These are phyloP conservation scores for Nyssa sinensis DNA, from an alignment of 148 eudicot genomes.

Conservation along the genomic window DNA sequence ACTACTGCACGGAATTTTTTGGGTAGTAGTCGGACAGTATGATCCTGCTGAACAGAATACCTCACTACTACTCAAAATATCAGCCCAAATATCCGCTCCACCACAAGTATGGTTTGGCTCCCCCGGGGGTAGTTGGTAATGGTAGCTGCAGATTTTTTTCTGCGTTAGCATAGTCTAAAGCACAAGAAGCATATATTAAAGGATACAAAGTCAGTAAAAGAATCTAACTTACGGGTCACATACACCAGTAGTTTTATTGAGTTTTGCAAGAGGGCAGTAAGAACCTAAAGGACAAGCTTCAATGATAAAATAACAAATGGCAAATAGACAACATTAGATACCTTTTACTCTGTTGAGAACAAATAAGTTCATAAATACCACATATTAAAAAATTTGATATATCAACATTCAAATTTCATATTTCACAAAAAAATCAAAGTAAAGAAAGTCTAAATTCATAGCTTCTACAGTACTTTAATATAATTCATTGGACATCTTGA, in stretches of 20 bases:
- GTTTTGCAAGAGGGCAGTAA: slow-evolving; percentile 68
- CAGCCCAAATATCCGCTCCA: slow-evolving; percentile 83
- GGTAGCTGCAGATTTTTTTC: slow-evolving; percentile 45
- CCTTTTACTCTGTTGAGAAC: neutral
- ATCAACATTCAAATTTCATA: too few relatives aligned
- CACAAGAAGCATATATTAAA: neutral
- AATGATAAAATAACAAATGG: slow-evolving; percentile 23
- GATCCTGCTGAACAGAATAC: slow-evolving; percentile 89
- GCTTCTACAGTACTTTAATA: too few relatives aligned
- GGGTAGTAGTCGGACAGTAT: slow-evolving; percentile 66
- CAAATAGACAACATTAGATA: slow-evolving; percentile 5
- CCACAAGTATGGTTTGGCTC: slow-evolving; percentile 79
- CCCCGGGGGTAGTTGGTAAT: slow-evolving; percentile 70
- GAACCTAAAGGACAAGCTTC: slow-evolving; percentile 92
- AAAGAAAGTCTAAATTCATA: too few relatives aligned
- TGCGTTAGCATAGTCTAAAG: slow-evolving; percentile 6
- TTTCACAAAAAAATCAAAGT: too few relatives aligned
- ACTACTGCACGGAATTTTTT: slow-evolving; percentile 54
- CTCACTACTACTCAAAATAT: slow-evolving; percentile 54
- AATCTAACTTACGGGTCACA: slow-evolving; percentile 87
- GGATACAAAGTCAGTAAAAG: slow-evolving; percentile 2
- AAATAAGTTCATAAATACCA: neutral
- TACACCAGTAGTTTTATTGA: slow-evolving; percentile 51
- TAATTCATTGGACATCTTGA: too few relatives aligned
- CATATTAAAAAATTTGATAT: neutral